Base-by-base conservation (phyloP, 1,139 yeast genomes). In the Yamadazyma dendronema region DNA sequence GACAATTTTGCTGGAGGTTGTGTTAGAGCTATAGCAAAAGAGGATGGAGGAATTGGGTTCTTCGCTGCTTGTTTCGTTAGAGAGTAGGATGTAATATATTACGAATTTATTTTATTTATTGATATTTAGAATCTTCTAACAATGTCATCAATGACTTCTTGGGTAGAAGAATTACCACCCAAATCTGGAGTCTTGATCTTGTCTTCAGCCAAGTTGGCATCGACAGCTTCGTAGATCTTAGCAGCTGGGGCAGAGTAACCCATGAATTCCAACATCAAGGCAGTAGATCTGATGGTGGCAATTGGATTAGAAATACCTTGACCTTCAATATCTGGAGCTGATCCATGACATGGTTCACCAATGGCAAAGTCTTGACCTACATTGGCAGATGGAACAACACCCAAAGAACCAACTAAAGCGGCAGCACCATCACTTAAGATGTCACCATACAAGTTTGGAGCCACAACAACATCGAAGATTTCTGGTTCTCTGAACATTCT, bases 281-380 rank as follows among this genome's bases (percentile, higher is more conserved):
- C 98, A 41, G 97, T 83, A 21, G 97, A 92, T 71, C 98, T 84
- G 60, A 92, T 90, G 34, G 97, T 92, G 39, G 98, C 98, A 57
- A 92, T 81, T 49, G 98, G 98, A 77, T 92, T 92, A 43, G 97
- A 80, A 57, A 92, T 90, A 53, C 85, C 94, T 62, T 78, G 81
- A 53, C 98, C 98, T 61, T 89, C 96, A 49, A 92, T 92, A 62
- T 92, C 98, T 39, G 98, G 98, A 40, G 98, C 98, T 43, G 96
- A 86, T 44, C 98, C 98, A 67, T 92, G 98, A 62, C 97, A 90
- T 57, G 98, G 98, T 68, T 92, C 98, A 62, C 98, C 98, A 61
- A 92, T 89, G 47, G 95, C 97, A 58, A 92, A 92, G 61, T 74
- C 69, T 58, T 89, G 96, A 56, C 98, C 98, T 40, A 92, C 98